Evolutionary conservation across 306 rosid genomes (phyloP).

Genomic region (Malus sieversii): DNA sequence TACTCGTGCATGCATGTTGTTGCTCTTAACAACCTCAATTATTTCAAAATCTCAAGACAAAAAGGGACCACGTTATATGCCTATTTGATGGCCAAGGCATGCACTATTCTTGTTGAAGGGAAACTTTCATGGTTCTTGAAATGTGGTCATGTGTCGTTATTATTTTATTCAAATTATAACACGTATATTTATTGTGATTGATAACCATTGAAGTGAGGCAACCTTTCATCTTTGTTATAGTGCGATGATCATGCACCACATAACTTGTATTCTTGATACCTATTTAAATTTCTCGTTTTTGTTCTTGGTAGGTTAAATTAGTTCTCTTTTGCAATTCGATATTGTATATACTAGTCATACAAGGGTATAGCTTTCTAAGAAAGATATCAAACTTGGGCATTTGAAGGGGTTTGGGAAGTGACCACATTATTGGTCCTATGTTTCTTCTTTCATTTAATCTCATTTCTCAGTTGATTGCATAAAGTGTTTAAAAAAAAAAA

Average conservation of each 20-base stretch:
- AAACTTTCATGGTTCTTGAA: too few species aligned
- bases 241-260: too few species aligned
- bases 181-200: too few species aligned
- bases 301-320: not conserved
- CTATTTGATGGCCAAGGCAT: not conserved
- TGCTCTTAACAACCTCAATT: slow-evolving; percentile 10
- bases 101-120: too few species aligned
- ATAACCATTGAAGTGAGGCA: too few species aligned
- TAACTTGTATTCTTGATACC: too few species aligned
- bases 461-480: too few species aligned
- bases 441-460: not conserved
- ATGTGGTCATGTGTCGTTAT: too few species aligned
- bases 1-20: not conserved
- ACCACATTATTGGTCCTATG: not conserved
- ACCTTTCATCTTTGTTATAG: too few species aligned
- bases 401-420: not conserved
- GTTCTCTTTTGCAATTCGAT: not conserved
- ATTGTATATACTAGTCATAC: not conserved
- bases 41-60: slow-evolving; percentile 10
- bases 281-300: too few species aligned
- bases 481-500: too few species aligned
- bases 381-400: not conserved
- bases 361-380: not conserved
- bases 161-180: too few species aligned
- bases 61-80: not conserved